Evolutionary conservation across 306 rosid species (phyloP), one percentile per base, ranked within the genome.

Genomic region (Cicer bijugum): DNA sequence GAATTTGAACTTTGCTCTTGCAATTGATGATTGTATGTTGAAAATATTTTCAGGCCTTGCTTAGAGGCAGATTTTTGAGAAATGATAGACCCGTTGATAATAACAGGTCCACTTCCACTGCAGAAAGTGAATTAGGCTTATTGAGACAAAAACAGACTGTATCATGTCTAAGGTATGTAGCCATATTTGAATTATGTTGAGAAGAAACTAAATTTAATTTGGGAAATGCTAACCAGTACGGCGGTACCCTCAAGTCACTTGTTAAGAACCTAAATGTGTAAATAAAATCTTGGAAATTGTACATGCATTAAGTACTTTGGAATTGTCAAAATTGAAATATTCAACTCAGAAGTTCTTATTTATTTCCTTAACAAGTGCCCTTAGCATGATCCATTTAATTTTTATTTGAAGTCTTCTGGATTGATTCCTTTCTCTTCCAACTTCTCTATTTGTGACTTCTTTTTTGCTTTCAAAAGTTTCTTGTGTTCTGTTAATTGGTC

Each of bases 41-140:
- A 68, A 70, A 62, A 71, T 53, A 62, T 75, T 81, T 76, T 72
- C 93, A 94, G 99, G 88, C 99, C 66, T 82, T 94, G 76, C 99
- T 94, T 67, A 88, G 93, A 85, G 96, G 99, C 60, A 86, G 97
- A 82, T 94, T 95, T 83, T 82, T 95, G 88, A 88, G 97, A 84
- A 88, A 91, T 85, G 91, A 82, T 82, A 90, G 93, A 78, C 58
- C 81, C 37, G 16, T 82, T 75, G 93, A 78, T 73, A 85, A 70
- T 78, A 89, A 77, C 82, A 84, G 91, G 80, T 80, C 91, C 38
- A 51, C 87, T 77, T 91, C 99, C 52, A 58, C 80, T 47, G 96
- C 99, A 62, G 97, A 95, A 81, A 86, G 89, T 85, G 99, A 95
- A 80, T 80, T 95, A 72, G 97, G 99, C 70, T 83, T 95, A 51